A percentile compares a stretch with the other conserved stretches of the same genome.
Evolutionary conservation across 2,329 filamentous ascomycete species (phyloP).

Genomic region (Monosporascus sp.): DNA sequence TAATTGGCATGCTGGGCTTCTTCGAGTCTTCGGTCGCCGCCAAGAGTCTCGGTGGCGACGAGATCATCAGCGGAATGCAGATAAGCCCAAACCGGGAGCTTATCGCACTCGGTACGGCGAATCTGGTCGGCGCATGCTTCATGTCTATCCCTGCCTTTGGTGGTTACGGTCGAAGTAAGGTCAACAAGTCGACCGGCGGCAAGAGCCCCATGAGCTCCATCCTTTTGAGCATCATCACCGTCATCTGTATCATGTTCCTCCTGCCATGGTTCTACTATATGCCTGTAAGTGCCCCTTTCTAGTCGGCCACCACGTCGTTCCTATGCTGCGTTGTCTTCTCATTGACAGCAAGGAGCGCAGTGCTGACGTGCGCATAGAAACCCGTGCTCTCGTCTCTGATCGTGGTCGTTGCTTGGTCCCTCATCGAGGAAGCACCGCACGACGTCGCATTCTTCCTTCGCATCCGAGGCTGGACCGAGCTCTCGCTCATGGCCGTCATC

Average conservation of each 20-base stretch:
- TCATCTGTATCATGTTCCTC: slow-evolving; percentile 75
- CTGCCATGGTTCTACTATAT: slow-evolving; percentile 92
- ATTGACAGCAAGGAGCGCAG: background rate
- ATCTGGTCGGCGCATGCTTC: slow-evolving; percentile 87
- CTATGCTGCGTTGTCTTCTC: too few relatives aligned
- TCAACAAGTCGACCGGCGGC: slow-evolving; percentile 87
- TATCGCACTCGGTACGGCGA: slow-evolving; percentile 84
- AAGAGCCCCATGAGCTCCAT: slow-evolving; percentile 92
- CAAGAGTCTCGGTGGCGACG: slow-evolving; percentile 71
- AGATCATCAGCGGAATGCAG: slow-evolving; percentile 71
- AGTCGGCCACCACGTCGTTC: too few relatives aligned
- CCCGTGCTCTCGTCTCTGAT: slow-evolving; percentile 91
- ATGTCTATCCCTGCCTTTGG: slow-evolving; percentile 92
- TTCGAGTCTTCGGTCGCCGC: slow-evolving; percentile 97
- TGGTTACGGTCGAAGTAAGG: slow-evolving; percentile 91
- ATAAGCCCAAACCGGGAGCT: slow-evolving; percentile 90
- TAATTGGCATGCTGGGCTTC: slow-evolving; percentile 94
- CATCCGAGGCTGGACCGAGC: slow-evolving; percentile 80
- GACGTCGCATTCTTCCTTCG: slow-evolving; percentile 85
- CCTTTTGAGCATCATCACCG: slow-evolving; percentile 74
- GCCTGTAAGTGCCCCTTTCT: slow-evolving; percentile 57
- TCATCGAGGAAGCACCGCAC: slow-evolving; percentile 92
- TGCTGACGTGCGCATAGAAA: slow-evolving; percentile 55
- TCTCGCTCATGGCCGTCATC: slow-evolving; percentile 83
- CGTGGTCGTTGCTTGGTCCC: slow-evolving; percentile 86